phyloP scores from a whole-genome alignment of 352 stramenopile species.

The Phytophthora sansomeana region DNA sequence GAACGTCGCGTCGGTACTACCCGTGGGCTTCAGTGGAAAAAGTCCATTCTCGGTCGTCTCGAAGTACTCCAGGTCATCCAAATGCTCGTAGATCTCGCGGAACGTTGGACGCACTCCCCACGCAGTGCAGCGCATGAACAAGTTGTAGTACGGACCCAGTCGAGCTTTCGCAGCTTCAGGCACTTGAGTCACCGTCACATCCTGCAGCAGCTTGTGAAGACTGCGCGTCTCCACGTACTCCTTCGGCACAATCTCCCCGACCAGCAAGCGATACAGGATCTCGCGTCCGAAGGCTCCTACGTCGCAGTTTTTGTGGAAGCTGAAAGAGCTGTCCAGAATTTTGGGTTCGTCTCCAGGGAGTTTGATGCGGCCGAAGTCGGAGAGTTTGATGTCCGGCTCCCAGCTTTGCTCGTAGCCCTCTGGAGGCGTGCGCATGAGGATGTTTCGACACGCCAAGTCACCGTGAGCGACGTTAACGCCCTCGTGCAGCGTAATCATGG shows the following conservation, averaged over 20 bases:
- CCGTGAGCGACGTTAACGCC: slow-evolving; percentile 83
- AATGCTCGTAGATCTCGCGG: slow-evolving; percentile 79
- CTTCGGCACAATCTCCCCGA: slow-evolving; percentile 82
- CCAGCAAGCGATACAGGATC: slow-evolving; percentile 80
- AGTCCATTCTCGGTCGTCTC: slow-evolving; percentile 76
- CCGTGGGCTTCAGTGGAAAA: slow-evolving; percentile 77
- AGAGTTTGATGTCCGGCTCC: slow-evolving; percentile 85
- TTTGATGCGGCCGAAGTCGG: slow-evolving; percentile 86
- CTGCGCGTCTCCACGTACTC: slow-evolving; percentile 75
- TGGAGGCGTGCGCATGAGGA: slow-evolving; percentile 80
- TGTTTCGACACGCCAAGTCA: slow-evolving; percentile 88
- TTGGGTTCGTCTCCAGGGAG: slow-evolving; percentile 68
- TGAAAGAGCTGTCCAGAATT: slow-evolving; percentile 77
- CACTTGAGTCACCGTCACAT: slow-evolving; percentile 74
- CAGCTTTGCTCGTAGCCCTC: slow-evolving; percentile 86
- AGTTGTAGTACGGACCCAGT: slow-evolving; percentile 69
- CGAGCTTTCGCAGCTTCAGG: slow-evolving; percentile 60
- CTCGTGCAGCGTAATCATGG: slow-evolving; percentile 84
- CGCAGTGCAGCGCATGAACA: slow-evolving; percentile 79
- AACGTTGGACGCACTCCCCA: slow-evolving; percentile 86
- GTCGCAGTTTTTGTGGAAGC: slow-evolving; percentile 88
- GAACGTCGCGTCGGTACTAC: slow-evolving; percentile 47
- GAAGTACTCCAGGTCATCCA: slow-evolving; percentile 85
- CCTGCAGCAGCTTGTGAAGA: slow-evolving; percentile 79
- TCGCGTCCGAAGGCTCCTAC: slow-evolving; percentile 80